Base-by-base conservation (phyloP, 805 yeast species). In the Saccharomycopsis oosterbeekiorum region DNA sequence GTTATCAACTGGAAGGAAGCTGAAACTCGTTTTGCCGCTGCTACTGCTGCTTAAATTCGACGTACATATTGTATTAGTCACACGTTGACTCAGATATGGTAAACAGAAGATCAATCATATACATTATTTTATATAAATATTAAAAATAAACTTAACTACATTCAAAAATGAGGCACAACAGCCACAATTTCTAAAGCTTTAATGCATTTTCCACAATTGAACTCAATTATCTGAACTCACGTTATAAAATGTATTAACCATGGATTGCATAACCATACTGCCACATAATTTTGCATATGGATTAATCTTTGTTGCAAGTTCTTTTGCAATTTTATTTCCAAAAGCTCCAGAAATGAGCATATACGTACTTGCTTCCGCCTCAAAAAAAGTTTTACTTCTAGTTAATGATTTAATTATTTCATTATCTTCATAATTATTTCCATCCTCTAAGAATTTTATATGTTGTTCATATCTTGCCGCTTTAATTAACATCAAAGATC, bases 1-100 rank as follows among this genome's bases (percentile, higher is more conserved):
- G 96, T 90, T 54, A 82, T 91, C 75, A 89, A 90, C 83, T 90
- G 97, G 97, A 80, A 85, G 74, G 96, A 86, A 75, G 97, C 96
- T 60, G 89, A 84, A 69, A 79, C 77, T 75, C 84, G 96, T 75
- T 87, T 74, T 69, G 80, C 77, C 42, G 34, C 56, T 41, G 63
- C 63, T 41, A 42, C 53, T 36, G 51, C 58, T 21, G 58, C 54
- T 29, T 56, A 42, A 56, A 37, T 11, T 47, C 21, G 53, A 10
- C 21, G 34, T 6, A 29, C 34, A 6, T 29, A 29, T 29, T 29
- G 34, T 29, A 29, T 29, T 29, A 29, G 6, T 29, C 34, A 29
- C 34, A 29, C 34, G 6, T 29, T 29, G 34, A 29, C 3, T 29
- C 34, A 29, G 6, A 29, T 29, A 29, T 29, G 34, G 6, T 29